phyloP scores from a whole-genome alignment of 805 yeast species.

The Zygotorulaspora sp. region DNA sequence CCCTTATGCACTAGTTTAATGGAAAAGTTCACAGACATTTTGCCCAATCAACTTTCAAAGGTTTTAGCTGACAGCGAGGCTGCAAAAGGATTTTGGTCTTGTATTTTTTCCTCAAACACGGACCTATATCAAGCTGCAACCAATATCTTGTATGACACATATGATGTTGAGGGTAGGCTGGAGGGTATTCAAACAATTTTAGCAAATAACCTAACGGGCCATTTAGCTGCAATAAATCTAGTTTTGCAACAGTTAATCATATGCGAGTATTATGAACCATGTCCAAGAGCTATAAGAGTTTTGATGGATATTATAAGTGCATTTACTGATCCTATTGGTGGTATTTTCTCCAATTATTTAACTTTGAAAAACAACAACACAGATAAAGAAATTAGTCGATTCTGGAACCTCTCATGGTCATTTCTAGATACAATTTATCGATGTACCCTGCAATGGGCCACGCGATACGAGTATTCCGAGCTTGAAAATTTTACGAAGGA shows the following conservation, averaged over 20 bases:
- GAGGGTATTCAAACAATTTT: constrained; percentile 66
- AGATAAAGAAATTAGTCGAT: constrained; percentile 30
- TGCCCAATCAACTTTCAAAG: constrained; percentile 34
- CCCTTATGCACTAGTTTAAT: constrained; percentile 35
- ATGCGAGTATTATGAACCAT: constrained; percentile 59
- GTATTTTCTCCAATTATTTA: constrained; percentile 41
- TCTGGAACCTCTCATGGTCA: constrained; percentile 75
- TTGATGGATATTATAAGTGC: constrained; percentile 67
- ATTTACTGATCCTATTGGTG: constrained; percentile 61
- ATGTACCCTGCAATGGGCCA: constrained; percentile 74
- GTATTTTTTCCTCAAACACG: constrained; percentile 59
- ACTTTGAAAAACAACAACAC: constrained; percentile 25
- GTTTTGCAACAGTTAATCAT: constrained; percentile 44
- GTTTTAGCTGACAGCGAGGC: constrained; percentile 43
- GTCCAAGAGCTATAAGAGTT: constrained; percentile 69
- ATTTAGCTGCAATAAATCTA: constrained; percentile 46
- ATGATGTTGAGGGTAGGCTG: constrained; percentile 72
- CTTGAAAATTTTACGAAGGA: constrained; percentile 83
- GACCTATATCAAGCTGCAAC: constrained; percentile 63
- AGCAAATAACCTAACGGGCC: constrained; percentile 39
- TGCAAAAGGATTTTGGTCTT: constrained; percentile 67
- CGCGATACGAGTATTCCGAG: constrained; percentile 47
- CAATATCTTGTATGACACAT: constrained; percentile 67
- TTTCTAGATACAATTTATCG: constrained; percentile 65
- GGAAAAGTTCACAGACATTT: constrained; percentile 40